Evolutionary conservation across 164 flowering plant genomes (phyloP), one percentile per base, ranked within the genome.

Genomic region (Malania oleifera): DNA sequence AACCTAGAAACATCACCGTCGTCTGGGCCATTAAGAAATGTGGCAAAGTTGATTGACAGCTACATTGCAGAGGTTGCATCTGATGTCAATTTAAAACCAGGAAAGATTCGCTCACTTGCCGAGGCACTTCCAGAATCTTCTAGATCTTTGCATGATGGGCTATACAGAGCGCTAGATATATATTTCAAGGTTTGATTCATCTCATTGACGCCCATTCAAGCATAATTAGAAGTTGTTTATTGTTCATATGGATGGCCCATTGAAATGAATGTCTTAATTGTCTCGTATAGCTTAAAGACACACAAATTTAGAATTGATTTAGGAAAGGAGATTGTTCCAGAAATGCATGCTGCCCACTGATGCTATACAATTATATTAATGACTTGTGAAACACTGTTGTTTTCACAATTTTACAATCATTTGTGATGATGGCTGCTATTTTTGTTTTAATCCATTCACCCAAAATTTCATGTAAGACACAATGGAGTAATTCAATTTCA

Each of bases 1-100:
- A 81, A 85, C 55, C 45, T 64, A 13, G 88, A 77, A 60, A 52
- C 72, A 18, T 82, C 91, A 13, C 88, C 88, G 20, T 76, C 84
- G 28, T 64, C 84, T 60, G 81, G 57, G 41, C 77, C 87, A 18
- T 55, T 78, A 44, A 75, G 70, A 50, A 84, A 69, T 72, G 95
- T 87, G 60, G 77, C 90, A 11, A 84, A 74, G 74, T 67, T 93
- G 73, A 62, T 93, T 5, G 98, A 93, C 55, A 66, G 63, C 62
- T 93, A 90, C 57, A 72, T 90, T 28, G 96, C 97, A 0, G 98
- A 93, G 77, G 80, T 93, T 61, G 97, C 97, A 55, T 80, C 95
- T 57, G 98, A 93, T 74, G 85, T 81, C 56, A 90, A 87, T 70
- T 66, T 93, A 77, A 93, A 90, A 68, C 87, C 88, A 29, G 78